Base-by-base conservation (phyloP, 2,329 filamentous ascomycete species). In the Bimuria novae-zelandiae region DNA sequence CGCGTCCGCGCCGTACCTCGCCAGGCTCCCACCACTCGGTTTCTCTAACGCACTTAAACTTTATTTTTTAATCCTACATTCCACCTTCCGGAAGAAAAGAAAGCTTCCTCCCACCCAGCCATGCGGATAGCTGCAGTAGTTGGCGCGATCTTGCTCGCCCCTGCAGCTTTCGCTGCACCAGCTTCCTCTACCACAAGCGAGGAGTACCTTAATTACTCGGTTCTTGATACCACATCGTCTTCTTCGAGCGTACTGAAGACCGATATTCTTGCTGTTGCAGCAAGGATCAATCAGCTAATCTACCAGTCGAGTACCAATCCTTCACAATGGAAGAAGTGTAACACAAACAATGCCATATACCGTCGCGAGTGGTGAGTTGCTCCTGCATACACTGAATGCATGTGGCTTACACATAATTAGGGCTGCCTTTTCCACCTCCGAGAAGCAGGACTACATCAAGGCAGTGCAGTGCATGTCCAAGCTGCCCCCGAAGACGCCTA, bases 331-430 rank as follows among this genome's bases (percentile, higher is more conserved):
- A 39, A 39, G 36, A 39, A 39, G 7, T 39, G 36, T 19, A 39
- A 39, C 36, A 10, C 17, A 2, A 47, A 63, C 10, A 79, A 76
- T 52, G 71, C 72, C 10, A 63, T 65, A 14, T 61, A 77, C 4
- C 68, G 78, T 36, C 68, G 69, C 47, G 78, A 80, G 67, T 80
- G 79, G 79, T 77, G 47, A 36, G 54, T n/a, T 43, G 10, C 16
- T 3, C 17, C 21, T 30, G 5, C 3, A 37, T 35, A 22, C 11
- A 17, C 4, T 5, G 1, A 1, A 37, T 12, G 12, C 10, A 7
- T 25, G 12, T 22, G 19, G 25, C 53, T 63, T 21, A 65, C 40
- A 19, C 25, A 23, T 14, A 10, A 16, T n/a, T 16, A 68, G 64
- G 65, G 56, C 63, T 7, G 57, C 62, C 1, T 68, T 71, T 29